Conservation (phyloP, 495 filamentous ascomycete genomes). For the Xylaria intraflava region DNA sequence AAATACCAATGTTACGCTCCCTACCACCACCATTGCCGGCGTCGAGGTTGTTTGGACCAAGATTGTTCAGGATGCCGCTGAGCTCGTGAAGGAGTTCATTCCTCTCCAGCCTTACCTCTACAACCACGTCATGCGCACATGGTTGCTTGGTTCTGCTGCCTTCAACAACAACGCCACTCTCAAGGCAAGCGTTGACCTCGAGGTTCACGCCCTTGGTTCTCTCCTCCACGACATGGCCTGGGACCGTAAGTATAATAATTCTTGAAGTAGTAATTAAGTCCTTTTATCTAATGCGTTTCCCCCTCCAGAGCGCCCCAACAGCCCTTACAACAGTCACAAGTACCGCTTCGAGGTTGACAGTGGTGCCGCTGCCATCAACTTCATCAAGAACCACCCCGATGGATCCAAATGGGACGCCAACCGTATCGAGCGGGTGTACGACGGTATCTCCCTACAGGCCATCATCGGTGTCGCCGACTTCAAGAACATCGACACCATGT, state of each 20-base stretch:
- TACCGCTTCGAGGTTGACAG: conserved; percentile 42
- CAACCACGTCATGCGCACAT: conserved; percentile 39
- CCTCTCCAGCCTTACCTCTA: conserved; percentile 11
- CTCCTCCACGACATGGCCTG: conserved; percentile 35
- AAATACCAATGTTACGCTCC: background rate
- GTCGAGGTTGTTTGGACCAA: conserved; percentile 36
- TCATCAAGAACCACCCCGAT: conserved; percentile 25
- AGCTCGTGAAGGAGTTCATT: conserved; percentile 26
- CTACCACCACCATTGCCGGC: conserved; percentile 15
- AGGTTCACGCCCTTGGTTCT: conserved; percentile 30
- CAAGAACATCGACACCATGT: conserved; percentile 35
- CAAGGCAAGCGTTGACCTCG: conserved; percentile 20
- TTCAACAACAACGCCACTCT: conserved; percentile 20
- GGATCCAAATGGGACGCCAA: conserved; percentile 29
- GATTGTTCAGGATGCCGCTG: conserved; percentile 31
- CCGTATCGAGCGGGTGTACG: conserved; percentile 36
- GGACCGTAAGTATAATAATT: conserved; percentile 15
- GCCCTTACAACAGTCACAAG: conserved; percentile 4
- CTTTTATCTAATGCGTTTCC: background rate
- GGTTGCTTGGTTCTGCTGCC: conserved; percentile 31
- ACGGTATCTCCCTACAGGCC: conserved; percentile 39
- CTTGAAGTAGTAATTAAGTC: background rate
- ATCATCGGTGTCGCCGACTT: conserved; percentile 31
- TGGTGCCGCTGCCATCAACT: conserved; percentile 31
- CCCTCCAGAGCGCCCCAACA: conserved; percentile 7